Conservation (phyloP, 1,284 basidiomycete species). For the Fomitopsis palustris region DNA sequence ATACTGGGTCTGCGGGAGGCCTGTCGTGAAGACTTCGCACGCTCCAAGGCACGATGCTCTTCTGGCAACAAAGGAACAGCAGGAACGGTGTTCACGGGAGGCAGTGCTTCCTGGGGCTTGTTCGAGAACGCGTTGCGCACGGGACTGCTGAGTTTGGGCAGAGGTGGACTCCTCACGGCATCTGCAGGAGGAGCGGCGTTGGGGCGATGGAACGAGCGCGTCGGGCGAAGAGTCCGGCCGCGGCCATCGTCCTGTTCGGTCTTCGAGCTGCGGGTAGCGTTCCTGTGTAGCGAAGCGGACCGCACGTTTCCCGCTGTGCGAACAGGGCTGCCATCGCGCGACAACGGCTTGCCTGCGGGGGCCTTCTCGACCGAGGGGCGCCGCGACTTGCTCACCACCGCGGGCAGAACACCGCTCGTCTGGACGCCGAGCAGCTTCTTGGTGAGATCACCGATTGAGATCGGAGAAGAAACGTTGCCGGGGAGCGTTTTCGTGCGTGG, state of each 20-base stretch:
- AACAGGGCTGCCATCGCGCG: slow-evolving; percentile 1
- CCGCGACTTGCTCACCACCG: slow-evolving; percentile 20
- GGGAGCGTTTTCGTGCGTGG: slow-evolving; percentile 47
- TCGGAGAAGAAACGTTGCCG: slow-evolving; percentile 35
- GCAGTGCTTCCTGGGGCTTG: not conserved
- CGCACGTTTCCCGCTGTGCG: slow-evolving; percentile 9
- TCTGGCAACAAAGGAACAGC: slow-evolving; percentile 7
- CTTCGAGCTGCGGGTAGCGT: slow-evolving; percentile 11
- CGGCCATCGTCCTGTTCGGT: slow-evolving; percentile 17
- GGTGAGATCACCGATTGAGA: slow-evolving; percentile 57
- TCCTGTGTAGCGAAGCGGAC: slow-evolving; percentile 10
- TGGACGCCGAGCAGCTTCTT: slow-evolving; percentile 55
- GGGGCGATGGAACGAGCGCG: slow-evolving; percentile 57
- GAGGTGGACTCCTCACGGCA: slow-evolving; percentile 12
- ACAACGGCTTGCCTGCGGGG: not conserved
- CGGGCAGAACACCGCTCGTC: slow-evolving; percentile 6
- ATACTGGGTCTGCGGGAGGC: slow-evolving; percentile 23
- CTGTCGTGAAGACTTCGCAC: slow-evolving; percentile 17
- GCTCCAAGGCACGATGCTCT: slow-evolving; percentile 15
- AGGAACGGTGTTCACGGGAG: not conserved
- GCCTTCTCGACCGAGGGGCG: slow-evolving; percentile 15
- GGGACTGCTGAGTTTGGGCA: not conserved
- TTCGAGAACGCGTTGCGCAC: not conserved
- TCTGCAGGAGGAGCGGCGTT: slow-evolving; percentile 14
- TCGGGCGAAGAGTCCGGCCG: slow-evolving; percentile 38